phyloP scores from a whole-genome alignment of 73 alveolate genomes.

The Halteria grandinella region DNA sequence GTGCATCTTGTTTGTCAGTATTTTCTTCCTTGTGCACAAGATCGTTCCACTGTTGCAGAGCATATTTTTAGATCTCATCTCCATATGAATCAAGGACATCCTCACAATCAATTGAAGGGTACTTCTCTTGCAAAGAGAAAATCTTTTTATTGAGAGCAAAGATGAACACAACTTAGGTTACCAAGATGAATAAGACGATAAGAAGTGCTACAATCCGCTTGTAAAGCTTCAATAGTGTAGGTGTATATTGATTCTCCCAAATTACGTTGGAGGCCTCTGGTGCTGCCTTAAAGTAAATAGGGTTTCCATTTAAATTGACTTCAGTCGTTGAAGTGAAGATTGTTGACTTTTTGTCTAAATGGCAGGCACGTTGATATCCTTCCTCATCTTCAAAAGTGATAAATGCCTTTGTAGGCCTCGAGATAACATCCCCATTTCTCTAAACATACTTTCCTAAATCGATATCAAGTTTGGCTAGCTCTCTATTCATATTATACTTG shows the following conservation, averaged over 20 bases:
- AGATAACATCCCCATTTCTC: background rate
- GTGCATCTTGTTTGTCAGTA: conserved; percentile 27
- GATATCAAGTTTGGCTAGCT: background rate
- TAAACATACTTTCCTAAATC: background rate
- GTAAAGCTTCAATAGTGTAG: background rate
- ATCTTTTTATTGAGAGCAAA: conserved; percentile 14
- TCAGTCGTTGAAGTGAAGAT: conserved; percentile 13
- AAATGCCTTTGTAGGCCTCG: conserved; percentile 38
- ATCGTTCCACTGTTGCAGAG: conserved; percentile 34
- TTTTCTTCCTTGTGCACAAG: conserved; percentile 8
- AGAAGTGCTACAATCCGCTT: conserved; percentile 37
- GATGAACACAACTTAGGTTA: conserved; percentile 25
- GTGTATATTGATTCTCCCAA: conserved; percentile 51
- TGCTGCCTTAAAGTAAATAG: conserved; percentile 53
- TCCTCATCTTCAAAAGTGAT: conserved; percentile 45
- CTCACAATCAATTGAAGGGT: conserved; percentile 42
- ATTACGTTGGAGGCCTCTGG: conserved; percentile 62
- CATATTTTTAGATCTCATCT: conserved; percentile 24
- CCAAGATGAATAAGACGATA: conserved; percentile 8
- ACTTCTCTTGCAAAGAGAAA: conserved; percentile 7
- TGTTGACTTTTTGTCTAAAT: conserved; percentile 30
- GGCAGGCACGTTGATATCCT: conserved; percentile 56
- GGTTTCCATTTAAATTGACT: conserved; percentile 37
- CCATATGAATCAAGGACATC: conserved; percentile 33
- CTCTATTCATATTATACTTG: background rate